A percentile compares a stretch with the other conserved stretches of the same genome.
Conservation (phyloP, 1,139 yeast genomes). For the Williopsis jadinii region DNA sequence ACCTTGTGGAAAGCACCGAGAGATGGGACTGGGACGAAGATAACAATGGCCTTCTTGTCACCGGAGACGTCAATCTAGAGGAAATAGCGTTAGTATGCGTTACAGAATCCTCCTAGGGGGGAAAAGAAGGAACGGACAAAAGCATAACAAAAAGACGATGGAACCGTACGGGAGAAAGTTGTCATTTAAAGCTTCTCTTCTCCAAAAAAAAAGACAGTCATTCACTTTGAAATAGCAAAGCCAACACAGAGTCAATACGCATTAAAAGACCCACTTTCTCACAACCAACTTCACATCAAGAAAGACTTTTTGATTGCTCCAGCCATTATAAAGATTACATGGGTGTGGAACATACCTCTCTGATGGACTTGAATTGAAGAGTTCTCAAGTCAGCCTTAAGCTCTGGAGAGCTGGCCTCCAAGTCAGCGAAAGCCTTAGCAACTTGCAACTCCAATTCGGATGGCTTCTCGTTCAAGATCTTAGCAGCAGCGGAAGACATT, state of each 20-base stretch:
- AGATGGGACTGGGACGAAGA: conserved; percentile 97
- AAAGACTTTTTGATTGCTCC: not conserved
- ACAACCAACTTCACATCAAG: not conserved
- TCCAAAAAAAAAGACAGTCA: no score
- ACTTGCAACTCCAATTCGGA: conserved; percentile 98
- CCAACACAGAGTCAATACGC: no score
- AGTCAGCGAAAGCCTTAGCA: conserved; percentile 97
- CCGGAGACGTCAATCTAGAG: conserved; percentile 82
- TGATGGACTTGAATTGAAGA: conserved; percentile 96
- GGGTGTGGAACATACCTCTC: conserved; percentile 50
- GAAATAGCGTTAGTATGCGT: no score
- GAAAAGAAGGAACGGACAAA: not conserved
- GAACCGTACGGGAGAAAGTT: no score
- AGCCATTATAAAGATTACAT: conserved; percentile 1
- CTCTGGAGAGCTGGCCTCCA: conserved; percentile 90
- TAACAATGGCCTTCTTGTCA: conserved; percentile 98
- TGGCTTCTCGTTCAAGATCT: conserved; percentile 89
- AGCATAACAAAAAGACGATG: no score
- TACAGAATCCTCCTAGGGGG: not conserved
- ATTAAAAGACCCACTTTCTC: not conserved
- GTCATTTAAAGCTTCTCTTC: no score
- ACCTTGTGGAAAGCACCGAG: conserved; percentile 93
- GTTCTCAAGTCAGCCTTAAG: conserved; percentile 98
- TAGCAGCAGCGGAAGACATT: conserved; percentile 87
- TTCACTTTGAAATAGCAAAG: no score